Base-by-base conservation (phyloP, 2,329 filamentous ascomycete genomes). In the Ophidiomyces ophidiicola region DNA sequence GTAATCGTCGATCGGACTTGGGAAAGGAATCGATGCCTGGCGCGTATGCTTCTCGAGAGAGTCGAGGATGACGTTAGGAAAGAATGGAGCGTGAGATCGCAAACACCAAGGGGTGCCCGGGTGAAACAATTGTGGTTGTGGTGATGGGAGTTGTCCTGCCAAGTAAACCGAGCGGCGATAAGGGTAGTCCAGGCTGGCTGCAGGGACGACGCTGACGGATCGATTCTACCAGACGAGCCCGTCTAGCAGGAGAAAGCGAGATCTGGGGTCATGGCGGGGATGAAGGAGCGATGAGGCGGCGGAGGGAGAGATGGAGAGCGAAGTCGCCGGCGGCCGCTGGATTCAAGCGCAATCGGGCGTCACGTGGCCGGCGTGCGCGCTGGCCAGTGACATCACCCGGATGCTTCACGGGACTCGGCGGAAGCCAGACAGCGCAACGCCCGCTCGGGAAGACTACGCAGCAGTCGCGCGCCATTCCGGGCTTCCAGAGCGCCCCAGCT, bases 121-220 rank as follows among this genome's bases (percentile, higher is more conserved):
- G n/a, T n/a, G n/a, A n/a, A n/a, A n/a, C n/a, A 5, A 32, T 2
- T 32, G 20, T 21, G 11, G 29, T 12, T 21, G 18, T 20, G 14
- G 21, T 6, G 20, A 20, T 21, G 24, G 32, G 25, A 30, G n/a
- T 24, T 15, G 46, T 53, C 54, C 58, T 61, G 58, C 56, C 49
- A 44, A 56, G 58, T 61, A 59, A 52, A 54, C 58, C 57, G 61
- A 62, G 58, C 58, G 58, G 55, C 50, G 58, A 63, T 59, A 61
- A 61, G 56, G 50, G 56, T 53, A 55, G 54, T 61, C 58, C 55
- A 53, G 54, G 60, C 62, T 64, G 59, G 64, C 54, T 62, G 59
- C 61, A 61, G 57, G 61, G 61, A 56, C 52, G 57, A 53, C 49
- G 53, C 56, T 58, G 55, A 57, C 49, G 54, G 52, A 56, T 53